phyloP scores from a whole-genome alignment of 371 early-diverging fungal species.

The Apophysomyces ossiformis region DNA sequence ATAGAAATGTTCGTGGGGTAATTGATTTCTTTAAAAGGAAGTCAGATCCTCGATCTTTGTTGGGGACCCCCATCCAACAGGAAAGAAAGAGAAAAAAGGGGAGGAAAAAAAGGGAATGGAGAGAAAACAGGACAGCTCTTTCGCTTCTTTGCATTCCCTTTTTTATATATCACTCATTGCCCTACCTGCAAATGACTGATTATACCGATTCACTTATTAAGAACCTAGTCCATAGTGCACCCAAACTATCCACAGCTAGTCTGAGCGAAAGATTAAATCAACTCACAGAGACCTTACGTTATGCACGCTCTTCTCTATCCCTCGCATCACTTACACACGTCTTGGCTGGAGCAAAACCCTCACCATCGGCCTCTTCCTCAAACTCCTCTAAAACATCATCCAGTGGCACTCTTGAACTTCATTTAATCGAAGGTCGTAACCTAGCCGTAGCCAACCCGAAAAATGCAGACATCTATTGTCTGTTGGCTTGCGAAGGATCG shows the following conservation, averaged over 20 bases:
- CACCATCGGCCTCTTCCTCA: conserved; percentile 12
- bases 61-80: conserved; percentile 5
- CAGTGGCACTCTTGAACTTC: conserved; percentile 31
- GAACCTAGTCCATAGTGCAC: conserved; percentile 25
- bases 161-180: conserved; percentile 9
- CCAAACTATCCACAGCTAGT: conserved; percentile 20
- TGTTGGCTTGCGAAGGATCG: conserved; percentile 54
- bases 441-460: conserved; percentile 43
- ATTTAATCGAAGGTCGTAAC: conserved; percentile 54
- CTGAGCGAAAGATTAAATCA: conserved; percentile 22
- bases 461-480: conserved; percentile 51
- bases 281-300: conserved; percentile 27
- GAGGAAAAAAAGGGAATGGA: not conserved
- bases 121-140: conserved; percentile 3
- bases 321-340: conserved; percentile 27
- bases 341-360: conserved; percentile 16
- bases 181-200: conserved; percentile 21
- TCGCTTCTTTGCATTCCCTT: conserved; percentile 7
- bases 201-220: conserved; percentile 32
- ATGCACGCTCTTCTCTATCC: conserved; percentile 27
- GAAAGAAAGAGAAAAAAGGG: conserved; percentile 2
- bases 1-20: not conserved
- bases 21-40: conserved; percentile 6
- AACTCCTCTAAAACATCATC: conserved; percentile 29
- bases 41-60: not conserved